A percentile compares a stretch with the other conserved stretches of the same genome.
phyloP scores from a whole-genome alignment of 1,284 basidiomycete genomes.

The Mycosarcoma maydis region DNA sequence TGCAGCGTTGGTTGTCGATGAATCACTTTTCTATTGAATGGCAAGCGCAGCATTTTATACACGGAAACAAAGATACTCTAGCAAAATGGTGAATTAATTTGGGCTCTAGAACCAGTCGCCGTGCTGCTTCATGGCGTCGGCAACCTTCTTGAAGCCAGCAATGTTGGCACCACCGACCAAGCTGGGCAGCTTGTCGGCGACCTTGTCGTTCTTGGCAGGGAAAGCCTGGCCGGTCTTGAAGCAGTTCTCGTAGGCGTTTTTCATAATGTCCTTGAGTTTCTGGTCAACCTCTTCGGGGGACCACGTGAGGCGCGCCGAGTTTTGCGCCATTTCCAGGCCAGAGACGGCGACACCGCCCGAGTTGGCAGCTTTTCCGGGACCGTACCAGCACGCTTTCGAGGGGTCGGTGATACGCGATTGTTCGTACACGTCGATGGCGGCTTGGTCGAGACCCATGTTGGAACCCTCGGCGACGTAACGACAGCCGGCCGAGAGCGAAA shows the following conservation, averaged over 20 bases:
- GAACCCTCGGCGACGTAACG: slow-evolving; percentile 81
- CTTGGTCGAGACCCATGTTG: slow-evolving; percentile 70
- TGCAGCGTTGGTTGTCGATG: too few relatives aligned
- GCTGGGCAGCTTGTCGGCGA: slow-evolving; percentile 69
- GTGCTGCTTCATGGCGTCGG: slow-evolving; percentile 57
- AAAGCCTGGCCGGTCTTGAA: slow-evolving; percentile 75
- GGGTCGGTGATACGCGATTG: slow-evolving; percentile 70
- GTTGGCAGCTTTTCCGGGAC: slow-evolving; percentile 57
- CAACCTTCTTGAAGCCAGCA: slow-evolving; percentile 73
- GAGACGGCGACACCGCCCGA: slow-evolving; percentile 71
- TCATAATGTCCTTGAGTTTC: slow-evolving; percentile 81
- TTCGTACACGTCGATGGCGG: slow-evolving; percentile 81
- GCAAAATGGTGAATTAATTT: background rate
- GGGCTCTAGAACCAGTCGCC: slow-evolving; percentile 52
- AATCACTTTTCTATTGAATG: too few relatives aligned
- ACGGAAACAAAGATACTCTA: background rate
- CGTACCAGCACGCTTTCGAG: slow-evolving; percentile 48
- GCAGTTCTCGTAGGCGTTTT: slow-evolving; percentile 75
- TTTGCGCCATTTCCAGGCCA: slow-evolving; percentile 82
- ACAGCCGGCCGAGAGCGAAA: slow-evolving; percentile 76
- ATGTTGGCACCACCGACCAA: slow-evolving; percentile 80
- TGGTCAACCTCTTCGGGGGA: slow-evolving; percentile 76
- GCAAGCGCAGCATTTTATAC: background rate
- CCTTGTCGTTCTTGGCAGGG: slow-evolving; percentile 71
- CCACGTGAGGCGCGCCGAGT: slow-evolving; percentile 73